phyloP scores from a whole-genome alignment of 208 protist genomes.

The Crithidia thermophila region DNA sequence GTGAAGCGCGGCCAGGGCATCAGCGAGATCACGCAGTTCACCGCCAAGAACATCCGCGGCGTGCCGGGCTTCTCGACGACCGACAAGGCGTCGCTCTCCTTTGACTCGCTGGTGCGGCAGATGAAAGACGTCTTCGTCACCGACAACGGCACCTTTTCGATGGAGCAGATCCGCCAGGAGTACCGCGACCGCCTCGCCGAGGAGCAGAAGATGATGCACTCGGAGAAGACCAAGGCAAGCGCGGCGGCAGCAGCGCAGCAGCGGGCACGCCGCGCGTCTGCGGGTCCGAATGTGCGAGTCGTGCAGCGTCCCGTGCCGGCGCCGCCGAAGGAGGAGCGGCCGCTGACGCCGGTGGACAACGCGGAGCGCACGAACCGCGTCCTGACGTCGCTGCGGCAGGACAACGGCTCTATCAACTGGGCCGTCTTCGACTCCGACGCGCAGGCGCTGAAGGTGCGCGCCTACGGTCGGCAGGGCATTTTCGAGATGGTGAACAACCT shows the following conservation, averaged over 20 bases:
- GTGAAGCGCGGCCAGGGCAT: conserved; percentile 81
- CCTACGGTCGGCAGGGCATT: conserved; percentile 70
- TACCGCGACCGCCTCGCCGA: conserved; percentile 62
- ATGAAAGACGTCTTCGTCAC: conserved; percentile 78
- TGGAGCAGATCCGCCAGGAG: conserved; percentile 77
- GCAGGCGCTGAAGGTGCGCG: conserved; percentile 37
- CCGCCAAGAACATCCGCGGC: conserved; percentile 45
- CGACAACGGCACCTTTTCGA: conserved; percentile 74
- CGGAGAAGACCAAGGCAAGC: conserved; percentile 30
- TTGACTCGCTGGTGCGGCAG: conserved; percentile 65
- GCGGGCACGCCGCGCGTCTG: conserved; percentile 23
- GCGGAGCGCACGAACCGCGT: conserved; percentile 39
- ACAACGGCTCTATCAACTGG: conserved; percentile 85
- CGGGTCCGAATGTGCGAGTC: conserved; percentile 13
- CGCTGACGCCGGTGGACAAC: conserved; percentile 24
- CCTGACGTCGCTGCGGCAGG: conserved; percentile 56
- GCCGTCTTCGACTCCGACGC: conserved; percentile 68
- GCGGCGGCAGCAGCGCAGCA: conserved; percentile 14
- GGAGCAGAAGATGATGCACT: conserved; percentile 66
- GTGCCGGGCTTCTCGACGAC: conserved; percentile 70
- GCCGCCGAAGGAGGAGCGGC: conserved; percentile 13
- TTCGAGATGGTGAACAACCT: conserved; percentile 81
- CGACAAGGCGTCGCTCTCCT: conserved; percentile 60
- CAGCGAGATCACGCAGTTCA: conserved; percentile 66
- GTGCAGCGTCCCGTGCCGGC: conserved; percentile 1